Percentiles rank a stretch among this genome's conserved stretches.
phyloP scores from a whole-genome alignment of 192 early-diverging fungal genomes.

The Gonapodya prolifera region DNA sequence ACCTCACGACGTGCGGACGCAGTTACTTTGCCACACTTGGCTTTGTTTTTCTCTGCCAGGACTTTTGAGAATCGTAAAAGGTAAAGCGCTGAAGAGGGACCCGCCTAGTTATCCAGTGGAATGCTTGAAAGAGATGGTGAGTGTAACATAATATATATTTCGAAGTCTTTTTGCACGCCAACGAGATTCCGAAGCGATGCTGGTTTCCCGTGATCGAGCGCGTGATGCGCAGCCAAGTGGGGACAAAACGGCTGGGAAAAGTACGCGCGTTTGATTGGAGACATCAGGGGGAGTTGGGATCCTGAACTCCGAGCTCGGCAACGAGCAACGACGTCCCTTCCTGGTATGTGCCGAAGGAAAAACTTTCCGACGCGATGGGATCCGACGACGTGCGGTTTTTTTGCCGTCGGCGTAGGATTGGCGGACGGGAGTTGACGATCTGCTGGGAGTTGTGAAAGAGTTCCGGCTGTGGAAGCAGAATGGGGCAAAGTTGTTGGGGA shows the following conservation, averaged over 20 bases:
- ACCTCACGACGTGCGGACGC: too few relatives aligned
- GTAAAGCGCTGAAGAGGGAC: too few relatives aligned
- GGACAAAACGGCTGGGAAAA: neutral
- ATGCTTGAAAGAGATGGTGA: too few relatives aligned
- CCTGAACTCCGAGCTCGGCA: too few relatives aligned
- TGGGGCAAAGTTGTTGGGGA: neutral
- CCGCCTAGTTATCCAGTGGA: too few relatives aligned
- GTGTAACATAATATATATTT: too few relatives aligned
- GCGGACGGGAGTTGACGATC: neutral
- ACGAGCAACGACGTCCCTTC: neutral
- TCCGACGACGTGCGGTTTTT: neutral
- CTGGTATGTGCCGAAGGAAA: neutral
- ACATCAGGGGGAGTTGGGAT: neutral
- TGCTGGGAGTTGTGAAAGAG: neutral
- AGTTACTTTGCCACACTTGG: too few relatives aligned
- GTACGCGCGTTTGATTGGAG: neutral
- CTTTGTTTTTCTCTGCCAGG: too few relatives aligned
- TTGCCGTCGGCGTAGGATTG: too few relatives aligned
- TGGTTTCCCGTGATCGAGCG: neutral
- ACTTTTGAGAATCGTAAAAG: too few relatives aligned
- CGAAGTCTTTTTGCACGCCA: neutral
- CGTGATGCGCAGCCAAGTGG: neutral
- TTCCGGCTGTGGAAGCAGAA: neutral
- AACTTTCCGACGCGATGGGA: neutral
- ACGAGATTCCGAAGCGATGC: neutral